A percentile compares a stretch with the other conserved stretches of the same genome.
These are phyloP conservation scores for Amanita phalloides DNA, from an alignment of 768 basidiomycete species.

Conservation along the genomic window DNA sequence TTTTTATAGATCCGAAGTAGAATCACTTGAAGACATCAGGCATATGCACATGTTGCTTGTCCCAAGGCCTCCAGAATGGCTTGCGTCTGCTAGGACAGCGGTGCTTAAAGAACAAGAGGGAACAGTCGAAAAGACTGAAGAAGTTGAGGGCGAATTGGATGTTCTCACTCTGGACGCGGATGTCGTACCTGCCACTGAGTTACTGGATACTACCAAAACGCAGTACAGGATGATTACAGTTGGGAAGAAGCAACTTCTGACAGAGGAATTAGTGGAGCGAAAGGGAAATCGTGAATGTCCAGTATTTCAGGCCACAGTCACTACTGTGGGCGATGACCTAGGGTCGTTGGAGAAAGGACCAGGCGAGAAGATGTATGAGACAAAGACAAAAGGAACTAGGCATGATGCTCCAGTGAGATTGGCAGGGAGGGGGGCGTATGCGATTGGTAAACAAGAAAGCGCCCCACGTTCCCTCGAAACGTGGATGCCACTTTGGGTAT, in stretches of 20 bases:
- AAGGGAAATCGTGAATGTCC: conserved; percentile 12
- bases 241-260: conserved; percentile 50
- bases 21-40: conserved; percentile 46
- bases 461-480: no score
- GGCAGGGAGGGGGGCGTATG: conserved; percentile 49
- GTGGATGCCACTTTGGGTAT: no score
- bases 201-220: conserved; percentile 24
- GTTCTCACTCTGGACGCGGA: conserved; percentile 34
- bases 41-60: conserved; percentile 53
- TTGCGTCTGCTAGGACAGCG: conserved; percentile 13
- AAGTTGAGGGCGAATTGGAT: conserved; percentile 21
- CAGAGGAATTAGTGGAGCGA: conserved; percentile 16
- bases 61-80: conserved; percentile 36
- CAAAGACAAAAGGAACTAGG: conserved; percentile 50
- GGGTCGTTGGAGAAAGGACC: conserved; percentile 34
- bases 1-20: conserved; percentile 48
- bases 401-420: conserved; percentile 42
- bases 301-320: conserved; percentile 34
- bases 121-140: neutral
- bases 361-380: conserved; percentile 43
- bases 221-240: conserved; percentile 39
- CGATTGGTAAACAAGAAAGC: conserved; percentile 20
- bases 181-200: conserved; percentile 31
- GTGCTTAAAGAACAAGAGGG: conserved; percentile 3
- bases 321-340: conserved; percentile 40